Evolutionary conservation across 192 early-diverging fungal genomes (phyloP), one percentile per base, ranked within the genome.

Genomic region (Linnemannia elongata): DNA sequence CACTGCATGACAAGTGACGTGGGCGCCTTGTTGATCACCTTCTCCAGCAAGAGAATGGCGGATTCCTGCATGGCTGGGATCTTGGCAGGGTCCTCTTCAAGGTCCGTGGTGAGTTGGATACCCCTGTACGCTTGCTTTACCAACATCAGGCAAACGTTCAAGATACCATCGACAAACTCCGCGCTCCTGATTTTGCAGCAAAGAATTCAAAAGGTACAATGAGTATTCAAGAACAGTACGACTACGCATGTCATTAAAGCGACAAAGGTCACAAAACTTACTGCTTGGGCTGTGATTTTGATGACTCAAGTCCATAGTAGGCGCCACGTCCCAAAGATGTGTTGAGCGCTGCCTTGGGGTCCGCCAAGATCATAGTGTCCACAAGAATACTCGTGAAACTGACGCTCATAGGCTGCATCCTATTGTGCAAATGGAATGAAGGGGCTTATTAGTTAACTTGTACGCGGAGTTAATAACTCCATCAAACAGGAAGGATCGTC

Each of bases 1-100:
- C 82, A 84, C 2, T 41, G 33, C 15, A 71, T 36, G 54, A 75
- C 24, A 33, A 69, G 49, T 4, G 82, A 47, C 0, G 70, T 4
- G 4, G 76, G 82, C 0, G 77, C 77, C 63, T 84, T 84, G 77
- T 84, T 84, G 30, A 84, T 84, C 4, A 49, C 55, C 57, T 75
- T 84, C 52, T 84, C 82, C 68, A 84, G 69, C 24, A 84, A 33
- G 1, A 75, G 41, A 52, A 84, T 79, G 9, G 77, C 72, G 2
- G 72, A 45, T 39, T 79, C 82, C 22, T 78, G 77, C 42, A 79
- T 36, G 9, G 47, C 9, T 9, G 82, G 75, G 30, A 84, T 79
- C 36, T 68, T 38, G 2, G n/a, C n/a, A 10, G 68, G 13, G 13
- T 9, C 44, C 9, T 42, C 54, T 9, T 42, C 69, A 27, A 39